Evolutionary conservation across 352 stramenopile genomes (phyloP).

Genomic region (Phytophthora kernoviae): DNA sequence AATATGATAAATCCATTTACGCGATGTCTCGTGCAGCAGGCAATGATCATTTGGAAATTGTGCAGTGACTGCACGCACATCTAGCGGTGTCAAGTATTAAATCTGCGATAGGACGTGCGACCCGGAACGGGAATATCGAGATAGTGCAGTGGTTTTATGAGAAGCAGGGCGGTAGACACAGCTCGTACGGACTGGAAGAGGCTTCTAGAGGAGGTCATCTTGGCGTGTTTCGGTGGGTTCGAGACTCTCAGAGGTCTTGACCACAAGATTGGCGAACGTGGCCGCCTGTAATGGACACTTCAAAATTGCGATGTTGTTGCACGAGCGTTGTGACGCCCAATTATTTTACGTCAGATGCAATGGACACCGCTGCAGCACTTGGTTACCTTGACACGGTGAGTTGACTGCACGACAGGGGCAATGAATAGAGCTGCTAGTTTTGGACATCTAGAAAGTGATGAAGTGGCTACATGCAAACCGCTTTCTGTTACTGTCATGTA

Average conservation of each 20-base stretch:
- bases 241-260: background rate
- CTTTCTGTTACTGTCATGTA: no score
- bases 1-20: no score
- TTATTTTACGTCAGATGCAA: background rate
- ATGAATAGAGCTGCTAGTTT: no score
- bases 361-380: background rate
- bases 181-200: background rate
- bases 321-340: background rate
- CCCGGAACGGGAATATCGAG: background rate
- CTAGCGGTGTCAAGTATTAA: background rate
- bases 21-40: no score
- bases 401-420: no score
- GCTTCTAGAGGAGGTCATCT: background rate
- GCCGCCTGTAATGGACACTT: background rate
- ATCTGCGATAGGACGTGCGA: background rate
- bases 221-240: background rate
- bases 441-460: no score
- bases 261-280: background rate
- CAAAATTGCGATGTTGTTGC: background rate
- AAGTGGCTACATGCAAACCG: no score
- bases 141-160: background rate
- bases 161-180: background rate
- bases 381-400: background rate
- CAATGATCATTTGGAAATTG: background rate
- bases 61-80: background rate